Base-by-base conservation (phyloP, 192 early-diverging fungal genomes). In the Mortierella antarctica region DNA sequence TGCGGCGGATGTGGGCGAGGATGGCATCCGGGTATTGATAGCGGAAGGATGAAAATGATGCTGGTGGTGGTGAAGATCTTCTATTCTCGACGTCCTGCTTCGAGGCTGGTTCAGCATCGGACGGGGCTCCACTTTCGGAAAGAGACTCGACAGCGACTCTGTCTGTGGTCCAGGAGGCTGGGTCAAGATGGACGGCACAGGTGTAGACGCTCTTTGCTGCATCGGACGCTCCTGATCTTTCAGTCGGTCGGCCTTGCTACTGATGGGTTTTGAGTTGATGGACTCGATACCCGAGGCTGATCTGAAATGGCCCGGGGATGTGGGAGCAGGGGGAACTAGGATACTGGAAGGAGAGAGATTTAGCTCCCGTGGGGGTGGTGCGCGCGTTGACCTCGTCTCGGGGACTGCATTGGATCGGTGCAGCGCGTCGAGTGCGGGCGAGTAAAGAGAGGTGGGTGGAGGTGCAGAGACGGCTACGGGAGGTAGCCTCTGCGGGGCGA, bases 51-150 rank as follows among this genome's bases (percentile, higher is more conserved):
- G 69, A 45, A 31, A 31, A 31, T 31, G 31, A 31, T 31, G 31
- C 31, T 31, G 31, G 31, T 31, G 31, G 31, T 31, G 31, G 31
- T 31, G 31, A 31, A 31, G 31, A 31, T 31, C 31, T 31, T 31
- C 31, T 31, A 31, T 31, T 65, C 82, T n/a, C 48, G 57, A 13
- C 31, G 73, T 61, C 20, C 72, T 81, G 62, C 86, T 83, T 57
- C 74, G 80, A 47, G 85, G 84, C 15, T 85, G 81, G 12, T 71
- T 68, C 42, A 74, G 45, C 8, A n/a, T 17, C 12, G 82, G 68
- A 8, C 67, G 74, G 15, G 72, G 49, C 4, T 58, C 63, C 5
- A 70, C 57, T 14, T 56, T 54, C 49, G 83, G 79, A 75, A 88
- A 88, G 0, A 88, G 59, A 31, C 63, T 83, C 31, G 31, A 31